Percentiles rank a stretch among this genome's conserved stretches.
phyloP scores from a whole-genome alignment of 306 rosid genomes.

The Alnus rubra region DNA sequence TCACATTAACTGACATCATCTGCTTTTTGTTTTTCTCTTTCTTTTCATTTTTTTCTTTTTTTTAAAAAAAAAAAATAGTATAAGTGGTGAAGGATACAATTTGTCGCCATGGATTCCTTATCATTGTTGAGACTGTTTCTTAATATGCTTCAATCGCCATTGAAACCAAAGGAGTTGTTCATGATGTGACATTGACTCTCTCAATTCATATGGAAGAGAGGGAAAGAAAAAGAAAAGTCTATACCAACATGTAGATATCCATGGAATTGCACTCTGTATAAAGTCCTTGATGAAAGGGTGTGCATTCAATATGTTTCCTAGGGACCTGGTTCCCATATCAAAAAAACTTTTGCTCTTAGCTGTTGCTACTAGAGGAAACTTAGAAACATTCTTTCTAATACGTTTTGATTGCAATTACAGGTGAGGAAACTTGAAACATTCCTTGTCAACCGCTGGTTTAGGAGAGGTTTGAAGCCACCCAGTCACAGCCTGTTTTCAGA shows the following conservation, averaged over 20 bases:
- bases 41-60: too few relatives aligned
- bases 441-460: conserved; percentile 66
- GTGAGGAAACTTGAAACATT: conserved; percentile 78
- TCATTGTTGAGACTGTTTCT: background rate
- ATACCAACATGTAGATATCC: background rate
- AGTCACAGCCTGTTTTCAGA: conserved; percentile 67
- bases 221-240: background rate
- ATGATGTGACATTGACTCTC: background rate
- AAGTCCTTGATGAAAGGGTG: too few relatives aligned
- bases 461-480: conserved; percentile 69
- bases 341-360: background rate
- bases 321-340: background rate
- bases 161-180: background rate
- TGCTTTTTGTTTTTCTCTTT: background rate
- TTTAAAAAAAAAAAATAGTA: too few relatives aligned
- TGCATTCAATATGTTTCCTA: background rate
- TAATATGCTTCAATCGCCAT: background rate
- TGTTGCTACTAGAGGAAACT: background rate
- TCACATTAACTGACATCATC: background rate
- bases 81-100: background rate
- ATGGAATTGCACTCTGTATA: background rate
- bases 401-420: conserved; percentile 34
- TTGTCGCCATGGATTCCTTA: background rate
- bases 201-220: background rate
- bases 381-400: background rate